Base-by-base conservation (phyloP, 768 basidiomycete species). In the Termitomyces sp. region DNA sequence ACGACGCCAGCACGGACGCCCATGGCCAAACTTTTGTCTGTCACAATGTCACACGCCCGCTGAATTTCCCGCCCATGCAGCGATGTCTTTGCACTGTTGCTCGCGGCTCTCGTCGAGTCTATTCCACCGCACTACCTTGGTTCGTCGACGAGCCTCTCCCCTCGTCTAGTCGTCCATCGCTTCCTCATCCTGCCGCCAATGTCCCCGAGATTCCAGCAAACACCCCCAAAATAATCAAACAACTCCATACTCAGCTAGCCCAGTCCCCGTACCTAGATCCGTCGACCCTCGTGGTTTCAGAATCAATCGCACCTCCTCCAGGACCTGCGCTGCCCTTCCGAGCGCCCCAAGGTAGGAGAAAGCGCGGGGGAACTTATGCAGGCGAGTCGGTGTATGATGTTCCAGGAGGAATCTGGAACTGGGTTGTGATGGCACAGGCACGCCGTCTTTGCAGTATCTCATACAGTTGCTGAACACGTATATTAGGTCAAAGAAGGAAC, bases 401-500 rank as follows among this genome's bases (percentile, higher is more conserved):
- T 2, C 73, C 75, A 0, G 74, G 75, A 15, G 80, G 83, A 2
- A 68, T 90, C n/a, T 91, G 90, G 90, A 79, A 72, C 56, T 91
- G 90, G 90, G 71, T 85, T 15, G 71, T 91, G 12, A 73, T 84
- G 55, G 89, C 85, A 4, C 88, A 92, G 75, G 89, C 85, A 54
- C 32, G 68, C 57, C 15, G 50, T 40, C 37, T 44, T 6, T 34
- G 55, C 26, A 15, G 30, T 30, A 17, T 30, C 9, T 35, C 21
- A 35, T 24, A 51, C 19, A 6, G 44, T 17, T 9, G 24, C 58
- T 53, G 51, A 57, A 57, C 41, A 41, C 21, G 50, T 58, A 19
- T 47, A 54, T 35, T 9, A 89, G 87, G 88, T 93, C 48, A 93
- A 90, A 66, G 87, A 90, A 61, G 90, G 90, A 9, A 88, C 88